Percentiles rank a stretch among this genome's conserved stretches.
These are phyloP conservation scores for Pleurotus tuber-regium DNA, from an alignment of 768 basidiomycete genomes.

Conservation along the genomic window DNA sequence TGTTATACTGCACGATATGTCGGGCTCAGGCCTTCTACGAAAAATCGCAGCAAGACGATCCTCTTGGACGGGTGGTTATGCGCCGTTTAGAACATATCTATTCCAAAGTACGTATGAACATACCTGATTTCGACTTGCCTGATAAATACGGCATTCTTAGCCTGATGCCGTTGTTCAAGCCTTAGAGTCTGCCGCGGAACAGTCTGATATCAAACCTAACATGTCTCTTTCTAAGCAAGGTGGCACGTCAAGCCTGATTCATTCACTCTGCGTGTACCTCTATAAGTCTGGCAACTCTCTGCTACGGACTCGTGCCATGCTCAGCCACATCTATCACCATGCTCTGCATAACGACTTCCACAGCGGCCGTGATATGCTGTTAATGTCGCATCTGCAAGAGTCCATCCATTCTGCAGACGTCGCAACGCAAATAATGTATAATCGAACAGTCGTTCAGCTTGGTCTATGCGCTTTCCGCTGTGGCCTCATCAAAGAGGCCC, in stretches of 20 bases:
- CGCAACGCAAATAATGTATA: slow-evolving; percentile 96
- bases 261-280: slow-evolving; percentile 85
- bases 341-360: slow-evolving; percentile 96
- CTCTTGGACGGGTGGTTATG: slow-evolving; percentile 87
- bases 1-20: slow-evolving; percentile 90
- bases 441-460: slow-evolving; percentile 95
- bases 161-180: slow-evolving; percentile 92
- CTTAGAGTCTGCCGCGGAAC: slow-evolving; percentile 69
- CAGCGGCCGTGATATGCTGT: slow-evolving; percentile 94
- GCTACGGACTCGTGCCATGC: slow-evolving; percentile 93
- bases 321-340: slow-evolving; percentile 96
- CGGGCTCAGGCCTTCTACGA: slow-evolving; percentile 93
- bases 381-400: slow-evolving; percentile 99
- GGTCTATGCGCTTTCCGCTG: slow-evolving; percentile 96
- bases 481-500: slow-evolving; percentile 92
- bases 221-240: slow-evolving; percentile 56
- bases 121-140: slow-evolving; percentile 15
- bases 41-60: slow-evolving; percentile 70
- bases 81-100: slow-evolving; percentile 97
- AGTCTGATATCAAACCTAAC: slow-evolving; percentile 57
- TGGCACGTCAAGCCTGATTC: slow-evolving; percentile 75
- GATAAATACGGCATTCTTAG: slow-evolving; percentile 35
- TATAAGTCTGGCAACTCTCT: slow-evolving; percentile 92
- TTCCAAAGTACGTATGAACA: slow-evolving; percentile 70
- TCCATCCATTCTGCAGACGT: slow-evolving; percentile 96